Evolutionary conservation across 176 grass and related monocot genomes (phyloP).

Genomic region (Oryza rufipogon): DNA sequence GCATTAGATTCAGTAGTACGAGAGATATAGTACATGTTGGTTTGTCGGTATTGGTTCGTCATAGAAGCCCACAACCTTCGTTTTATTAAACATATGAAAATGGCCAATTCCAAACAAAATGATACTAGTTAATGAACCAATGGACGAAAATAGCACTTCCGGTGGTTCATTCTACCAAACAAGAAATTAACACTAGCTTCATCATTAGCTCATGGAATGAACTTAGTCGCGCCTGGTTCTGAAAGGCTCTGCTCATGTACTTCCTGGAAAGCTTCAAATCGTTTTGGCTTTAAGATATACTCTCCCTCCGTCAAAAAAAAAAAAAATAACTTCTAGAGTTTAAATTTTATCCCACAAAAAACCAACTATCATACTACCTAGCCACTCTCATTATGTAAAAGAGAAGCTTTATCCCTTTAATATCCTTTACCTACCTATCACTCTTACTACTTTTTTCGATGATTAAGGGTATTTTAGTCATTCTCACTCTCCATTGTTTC

Average conservation of each 20-base stretch:
- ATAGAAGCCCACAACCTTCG: neutral
- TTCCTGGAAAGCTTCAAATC: neutral
- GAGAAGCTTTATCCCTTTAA: no score
- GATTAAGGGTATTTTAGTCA: no score
- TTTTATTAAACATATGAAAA: slow-evolving; percentile 34
- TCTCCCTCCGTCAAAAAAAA: no score
- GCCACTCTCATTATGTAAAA: no score
- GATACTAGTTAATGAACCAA: neutral
- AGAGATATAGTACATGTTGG: neutral
- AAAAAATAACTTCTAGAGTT: no score
- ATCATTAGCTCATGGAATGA: slow-evolving; percentile 20
- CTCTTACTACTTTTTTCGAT: no score
- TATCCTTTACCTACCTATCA: no score
- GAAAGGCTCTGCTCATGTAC: neutral
- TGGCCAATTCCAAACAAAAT: slow-evolving; percentile 27
- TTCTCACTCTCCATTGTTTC: no score
- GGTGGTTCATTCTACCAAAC: slow-evolving; percentile 34
- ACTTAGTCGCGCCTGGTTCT: neutral
- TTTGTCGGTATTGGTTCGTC: neutral
- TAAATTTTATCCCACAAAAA: no score
- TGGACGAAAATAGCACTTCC: neutral
- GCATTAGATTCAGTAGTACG: neutral
- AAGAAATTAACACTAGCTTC: slow-evolving; percentile 7
- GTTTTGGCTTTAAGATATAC: neutral
- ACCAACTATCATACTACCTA: no score